phyloP scores from a whole-genome alignment of 2,329 filamentous ascomycete species.

The Cytospora chrysosperma region DNA sequence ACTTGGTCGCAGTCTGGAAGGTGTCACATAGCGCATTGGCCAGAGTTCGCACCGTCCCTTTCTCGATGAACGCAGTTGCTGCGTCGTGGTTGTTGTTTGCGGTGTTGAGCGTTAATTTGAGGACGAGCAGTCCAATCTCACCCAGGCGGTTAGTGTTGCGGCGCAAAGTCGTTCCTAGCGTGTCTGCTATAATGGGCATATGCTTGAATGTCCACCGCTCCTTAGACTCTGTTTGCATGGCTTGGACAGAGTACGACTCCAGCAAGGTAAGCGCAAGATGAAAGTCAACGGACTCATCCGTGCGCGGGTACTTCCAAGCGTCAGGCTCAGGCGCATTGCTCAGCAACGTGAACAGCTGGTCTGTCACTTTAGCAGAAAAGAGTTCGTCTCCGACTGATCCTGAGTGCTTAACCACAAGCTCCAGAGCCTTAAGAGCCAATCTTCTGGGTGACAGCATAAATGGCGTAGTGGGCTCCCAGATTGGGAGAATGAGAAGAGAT shows the following conservation, averaged over 20 bases:
- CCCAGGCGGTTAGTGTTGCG: conserved; percentile 38
- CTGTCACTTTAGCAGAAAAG: conserved; percentile 47
- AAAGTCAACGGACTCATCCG: conserved; percentile 40
- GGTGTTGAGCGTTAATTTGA: conserved; percentile 78
- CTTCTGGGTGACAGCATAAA: conserved; percentile 59
- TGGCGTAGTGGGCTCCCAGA: conserved; percentile 60
- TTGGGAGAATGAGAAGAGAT: conserved; percentile 48
- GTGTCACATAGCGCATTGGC: conserved; percentile 51
- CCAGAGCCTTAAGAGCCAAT: conserved; percentile 62
- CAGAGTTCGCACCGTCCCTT: conserved; percentile 50
- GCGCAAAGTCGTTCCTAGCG: conserved; percentile 42
- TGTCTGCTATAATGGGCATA: conserved; percentile 51
- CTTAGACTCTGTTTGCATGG: conserved; percentile 44
- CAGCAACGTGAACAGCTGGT: conserved; percentile 49
- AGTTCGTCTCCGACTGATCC: conserved; percentile 49
- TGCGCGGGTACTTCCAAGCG: conserved; percentile 38
- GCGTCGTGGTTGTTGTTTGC: conserved; percentile 76
- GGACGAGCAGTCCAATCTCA: conserved; percentile 46
- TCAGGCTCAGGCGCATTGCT: conserved; percentile 35
- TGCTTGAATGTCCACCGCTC: conserved; percentile 49
- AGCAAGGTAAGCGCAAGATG: conserved; percentile 48
- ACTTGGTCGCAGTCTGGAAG: conserved; percentile 48
- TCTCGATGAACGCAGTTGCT: conserved; percentile 67
- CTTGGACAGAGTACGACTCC: conserved; percentile 52
- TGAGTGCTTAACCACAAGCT: conserved; percentile 54